Conservation (phyloP, 495 filamentous ascomycete genomes). For the Margaritispora aquatica region DNA sequence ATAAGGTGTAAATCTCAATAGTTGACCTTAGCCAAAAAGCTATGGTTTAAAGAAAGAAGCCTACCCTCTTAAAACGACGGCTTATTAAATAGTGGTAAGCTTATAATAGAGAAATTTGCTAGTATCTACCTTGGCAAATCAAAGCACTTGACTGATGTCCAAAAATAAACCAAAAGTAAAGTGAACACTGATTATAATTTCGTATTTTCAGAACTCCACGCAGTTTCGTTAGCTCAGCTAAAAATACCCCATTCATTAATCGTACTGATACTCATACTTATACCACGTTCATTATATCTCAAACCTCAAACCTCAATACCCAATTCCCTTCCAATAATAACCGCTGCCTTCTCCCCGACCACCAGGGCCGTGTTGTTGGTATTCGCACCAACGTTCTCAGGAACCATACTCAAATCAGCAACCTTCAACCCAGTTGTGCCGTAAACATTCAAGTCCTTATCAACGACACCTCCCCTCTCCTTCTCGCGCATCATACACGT, state of each 20-base stretch:
- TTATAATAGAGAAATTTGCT: no score
- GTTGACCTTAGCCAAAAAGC: no score
- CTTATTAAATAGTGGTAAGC: no score
- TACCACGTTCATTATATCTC: neutral
- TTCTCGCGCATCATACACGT: constrained; percentile 32
- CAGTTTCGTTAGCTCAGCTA: neutral
- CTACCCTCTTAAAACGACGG: no score
- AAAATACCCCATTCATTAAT: neutral
- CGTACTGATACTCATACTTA: neutral
- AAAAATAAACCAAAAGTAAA: no score
- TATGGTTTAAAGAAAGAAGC: no score
- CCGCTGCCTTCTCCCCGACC: constrained; percentile 55
- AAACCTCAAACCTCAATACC: constrained; percentile 28
- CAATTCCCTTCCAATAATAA: constrained; percentile 47
- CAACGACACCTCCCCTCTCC: constrained; percentile 40
- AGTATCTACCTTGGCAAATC: no score
- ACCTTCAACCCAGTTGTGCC: constrained; percentile 42
- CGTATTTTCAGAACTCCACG: neutral
- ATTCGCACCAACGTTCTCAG: constrained; percentile 54
- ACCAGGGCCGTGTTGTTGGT: constrained; percentile 54
- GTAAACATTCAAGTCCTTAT: constrained; percentile 47
- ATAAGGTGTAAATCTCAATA: no score
- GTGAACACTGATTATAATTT: no score
- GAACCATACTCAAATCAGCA: constrained; percentile 49
- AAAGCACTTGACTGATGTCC: no score